These are phyloP conservation scores for Ophiosphaerella herpotricha DNA, from an alignment of 2,329 filamentous ascomycete species.

Conservation along the genomic window DNA sequence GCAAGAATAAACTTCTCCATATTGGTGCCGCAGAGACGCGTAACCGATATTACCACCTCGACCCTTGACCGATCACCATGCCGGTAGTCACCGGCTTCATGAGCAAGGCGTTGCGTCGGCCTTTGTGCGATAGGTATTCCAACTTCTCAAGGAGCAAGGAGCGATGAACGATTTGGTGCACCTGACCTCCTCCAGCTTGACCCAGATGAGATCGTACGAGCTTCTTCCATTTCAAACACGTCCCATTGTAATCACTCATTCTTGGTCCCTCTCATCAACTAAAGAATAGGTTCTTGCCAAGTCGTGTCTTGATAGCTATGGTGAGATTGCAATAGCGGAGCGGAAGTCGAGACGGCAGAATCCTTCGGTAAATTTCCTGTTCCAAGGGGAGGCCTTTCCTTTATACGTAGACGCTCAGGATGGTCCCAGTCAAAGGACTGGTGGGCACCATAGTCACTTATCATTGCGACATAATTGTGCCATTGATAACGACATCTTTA, in stretches of 20 bases:
- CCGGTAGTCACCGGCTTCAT: neutral
- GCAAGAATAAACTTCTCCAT: too few species aligned
- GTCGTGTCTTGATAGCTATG: slow-evolving; percentile 12
- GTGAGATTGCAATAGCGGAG: slow-evolving; percentile 13
- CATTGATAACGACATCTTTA: slow-evolving; percentile 44
- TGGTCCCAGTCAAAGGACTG: neutral
- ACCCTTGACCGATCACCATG: too few species aligned
- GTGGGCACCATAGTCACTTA: slow-evolving; percentile 41
- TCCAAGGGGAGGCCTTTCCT: neutral
- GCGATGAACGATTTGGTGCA: neutral
- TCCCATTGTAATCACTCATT: too few species aligned
- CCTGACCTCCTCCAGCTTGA: neutral
- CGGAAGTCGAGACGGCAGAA: neutral
- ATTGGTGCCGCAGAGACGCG: too few species aligned
- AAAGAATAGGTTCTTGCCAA: slow-evolving; percentile 1
- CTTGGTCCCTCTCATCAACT: neutral
- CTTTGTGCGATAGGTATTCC: neutral
- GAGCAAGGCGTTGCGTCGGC: neutral
- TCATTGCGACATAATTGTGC: slow-evolving; percentile 44
- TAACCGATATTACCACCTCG: too few species aligned
- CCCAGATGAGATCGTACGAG: neutral
- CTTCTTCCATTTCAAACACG: neutral
- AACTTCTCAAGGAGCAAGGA: neutral
- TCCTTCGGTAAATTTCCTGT: neutral
- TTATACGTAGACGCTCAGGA: slow-evolving; percentile 10